Conservation (phyloP, 768 basidiomycete species). For the Tylopilus plumbeoviolaceoides region DNA sequence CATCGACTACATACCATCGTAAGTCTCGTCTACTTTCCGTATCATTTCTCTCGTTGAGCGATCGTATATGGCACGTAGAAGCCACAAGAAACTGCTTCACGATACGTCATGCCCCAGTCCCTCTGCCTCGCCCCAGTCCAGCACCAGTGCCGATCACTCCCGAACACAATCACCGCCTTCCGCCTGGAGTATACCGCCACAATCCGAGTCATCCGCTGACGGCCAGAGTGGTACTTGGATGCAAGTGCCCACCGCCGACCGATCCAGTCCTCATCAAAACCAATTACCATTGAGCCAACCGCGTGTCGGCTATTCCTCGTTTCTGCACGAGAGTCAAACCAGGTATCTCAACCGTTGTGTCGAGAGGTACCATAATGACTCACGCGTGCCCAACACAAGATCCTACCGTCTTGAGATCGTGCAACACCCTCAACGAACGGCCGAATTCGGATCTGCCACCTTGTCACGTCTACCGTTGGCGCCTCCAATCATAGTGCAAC, state of each 20-base stretch:
- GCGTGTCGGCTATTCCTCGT: constrained; percentile 55
- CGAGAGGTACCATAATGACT: constrained; percentile 12
- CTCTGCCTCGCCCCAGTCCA: constrained; percentile 29
- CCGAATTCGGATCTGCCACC: constrained; percentile 72
- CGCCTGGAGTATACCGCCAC: constrained; percentile 35
- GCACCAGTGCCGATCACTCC: constrained; percentile 44
- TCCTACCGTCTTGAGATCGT: constrained; percentile 80
- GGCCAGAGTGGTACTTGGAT: constrained; percentile 26
- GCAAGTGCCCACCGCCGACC: constrained; percentile 22
- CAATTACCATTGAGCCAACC: constrained; percentile 41
- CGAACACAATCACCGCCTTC: constrained; percentile 46
- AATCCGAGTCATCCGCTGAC: constrained; percentile 30
- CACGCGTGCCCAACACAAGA: constrained; percentile 33
- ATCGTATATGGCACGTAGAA: constrained; percentile 16
- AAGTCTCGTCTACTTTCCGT: constrained; percentile 13
- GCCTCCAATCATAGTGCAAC: constrained; percentile 78
- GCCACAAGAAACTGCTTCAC: constrained; percentile 31
- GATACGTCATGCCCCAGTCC: constrained; percentile 29
- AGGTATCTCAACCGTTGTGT: constrained; percentile 38
- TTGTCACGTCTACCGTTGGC: constrained; percentile 80
- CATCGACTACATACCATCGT: constrained; percentile 32
- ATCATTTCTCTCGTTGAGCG: constrained; percentile 11
- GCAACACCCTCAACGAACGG: constrained; percentile 78
- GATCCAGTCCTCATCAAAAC: constrained; percentile 34
- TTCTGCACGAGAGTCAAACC: constrained; percentile 50